Evolutionary conservation across 176 grass and related monocot genomes (phyloP).

Genomic region (Secale cereale): DNA sequence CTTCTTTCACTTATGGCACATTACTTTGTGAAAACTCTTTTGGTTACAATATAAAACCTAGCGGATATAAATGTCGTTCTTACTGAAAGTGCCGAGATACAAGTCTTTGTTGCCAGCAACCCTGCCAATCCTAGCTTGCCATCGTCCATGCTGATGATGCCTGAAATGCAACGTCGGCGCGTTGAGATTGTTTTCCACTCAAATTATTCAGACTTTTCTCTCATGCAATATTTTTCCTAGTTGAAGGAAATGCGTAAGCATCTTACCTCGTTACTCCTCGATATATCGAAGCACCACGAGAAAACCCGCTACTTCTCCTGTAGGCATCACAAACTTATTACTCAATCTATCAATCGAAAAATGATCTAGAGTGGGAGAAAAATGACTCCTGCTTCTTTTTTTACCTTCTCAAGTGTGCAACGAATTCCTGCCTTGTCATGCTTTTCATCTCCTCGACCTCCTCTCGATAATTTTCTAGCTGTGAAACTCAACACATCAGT

Average conservation of each 20-base stretch:
- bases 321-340: conserved; percentile 6
- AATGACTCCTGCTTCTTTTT: background rate
- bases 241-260: background rate
- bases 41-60: background rate
- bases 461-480: conserved; percentile 77
- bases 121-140: conserved; percentile 92
- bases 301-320: conserved; percentile 99
- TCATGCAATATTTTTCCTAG: background rate
- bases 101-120: conserved; percentile 99
- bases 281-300: conserved; percentile 93
- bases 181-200: background rate
- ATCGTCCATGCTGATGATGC: conserved; percentile 97
- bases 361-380: background rate
- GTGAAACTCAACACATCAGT: conserved; percentile 25
- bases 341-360: background rate
- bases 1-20: conserved; percentile 24
- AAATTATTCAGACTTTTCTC: background rate
- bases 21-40: conserved; percentile 31
- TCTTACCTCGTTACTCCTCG: conserved; percentile 88
- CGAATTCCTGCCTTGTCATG: conserved; percentile 88
- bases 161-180: conserved; percentile 29
- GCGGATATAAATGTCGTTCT: conserved; percentile 17
- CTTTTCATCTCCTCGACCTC: conserved; percentile 81
- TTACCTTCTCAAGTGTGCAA: conserved; percentile 93
- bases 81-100: conserved; percentile 98